phyloP scores from a whole-genome alignment of 805 yeast species.

The Saturnispora silvae region DNA sequence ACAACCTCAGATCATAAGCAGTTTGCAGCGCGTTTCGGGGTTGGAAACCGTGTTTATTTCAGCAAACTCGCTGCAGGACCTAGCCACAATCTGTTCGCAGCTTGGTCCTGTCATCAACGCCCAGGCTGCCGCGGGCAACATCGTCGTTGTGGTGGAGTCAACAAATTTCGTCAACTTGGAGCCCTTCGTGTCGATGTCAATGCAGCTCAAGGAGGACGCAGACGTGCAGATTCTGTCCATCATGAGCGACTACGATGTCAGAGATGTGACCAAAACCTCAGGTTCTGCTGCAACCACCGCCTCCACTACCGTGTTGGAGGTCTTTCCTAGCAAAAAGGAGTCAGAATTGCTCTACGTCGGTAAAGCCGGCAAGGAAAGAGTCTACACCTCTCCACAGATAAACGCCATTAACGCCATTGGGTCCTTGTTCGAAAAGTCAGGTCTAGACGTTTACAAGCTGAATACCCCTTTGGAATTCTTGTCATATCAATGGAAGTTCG shows the following conservation, averaged over 20 bases:
- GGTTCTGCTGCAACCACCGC: not conserved
- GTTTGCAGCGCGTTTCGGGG: too few species aligned
- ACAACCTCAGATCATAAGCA: too few species aligned
- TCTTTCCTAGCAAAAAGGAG: slow-evolving; percentile 30
- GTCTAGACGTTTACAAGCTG: slow-evolving; percentile 39
- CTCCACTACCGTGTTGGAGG: slow-evolving; percentile 8
- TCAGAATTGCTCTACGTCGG: slow-evolving; percentile 37
- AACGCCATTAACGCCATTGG: slow-evolving; percentile 28
- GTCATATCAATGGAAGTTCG: slow-evolving; percentile 77
- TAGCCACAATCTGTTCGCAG: slow-evolving; percentile 32
- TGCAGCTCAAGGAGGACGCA: slow-evolving; percentile 23
- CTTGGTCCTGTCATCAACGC: slow-evolving; percentile 28
- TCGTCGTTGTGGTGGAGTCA: slow-evolving; percentile 61
- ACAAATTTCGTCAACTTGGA: slow-evolving; percentile 66
- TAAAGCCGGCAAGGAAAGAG: slow-evolving; percentile 31
- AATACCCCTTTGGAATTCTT: slow-evolving; percentile 45
- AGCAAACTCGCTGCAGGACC: slow-evolving; percentile 41
- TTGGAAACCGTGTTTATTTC: slow-evolving; percentile 38
- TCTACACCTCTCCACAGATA: slow-evolving; percentile 32
- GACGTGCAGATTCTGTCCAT: slow-evolving; percentile 39
- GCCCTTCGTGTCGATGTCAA: slow-evolving; percentile 42
- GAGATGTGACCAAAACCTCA: too few species aligned
- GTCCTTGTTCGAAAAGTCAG: slow-evolving; percentile 29
- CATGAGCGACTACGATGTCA: slow-evolving; percentile 52
- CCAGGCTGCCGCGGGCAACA: slow-evolving; percentile 24